Base-by-base conservation (phyloP, 2,329 filamentous ascomycete species). In the Phialemonium atrogriseum region DNA sequence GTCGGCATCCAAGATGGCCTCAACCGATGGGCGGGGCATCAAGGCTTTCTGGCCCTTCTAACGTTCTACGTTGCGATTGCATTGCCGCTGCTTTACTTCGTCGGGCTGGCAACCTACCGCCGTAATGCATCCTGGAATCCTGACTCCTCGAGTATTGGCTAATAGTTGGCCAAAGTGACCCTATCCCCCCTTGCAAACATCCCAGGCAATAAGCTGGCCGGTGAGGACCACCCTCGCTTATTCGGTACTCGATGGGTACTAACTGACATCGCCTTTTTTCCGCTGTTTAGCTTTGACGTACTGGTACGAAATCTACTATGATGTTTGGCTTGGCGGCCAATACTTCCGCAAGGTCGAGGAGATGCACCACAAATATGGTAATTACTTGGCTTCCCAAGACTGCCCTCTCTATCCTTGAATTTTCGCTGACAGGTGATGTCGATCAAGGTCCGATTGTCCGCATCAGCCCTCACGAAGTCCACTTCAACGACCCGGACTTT, bases 361-460 rank as follows among this genome's bases (percentile, higher is more conserved):
- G n/a, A 32, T 44, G 37, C 39, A 44, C 18, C 14, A 27, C 13
- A 22, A 37, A 31, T 44, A 44, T 28, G 31, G n/a, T n/a, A n/a
- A n/a, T n/a, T n/a, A n/a, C n/a, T n/a, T n/a, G n/a, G n/a, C n/a
- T n/a, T n/a, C n/a, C n/a, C n/a, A n/a, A n/a, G n/a, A n/a, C n/a
- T n/a, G n/a, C n/a, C n/a, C n/a, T n/a, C n/a, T n/a, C n/a, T n/a
- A n/a, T n/a, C n/a, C n/a, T n/a, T n/a, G n/a, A n/a, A n/a, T n/a
- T n/a, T n/a, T n/a, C n/a, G n/a, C n/a, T n/a, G n/a, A n/a, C n/a
- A n/a, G n/a, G n/a, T n/a, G n/a, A n/a, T n/a, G n/a, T n/a, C n/a
- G n/a, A n/a, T n/a, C n/a, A 11, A 47, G 50, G 49, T 8, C 46
- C 48, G 13, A 44, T 50, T 29, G 38, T 51, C 16, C 41, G 47